Conservation (phyloP, 768 basidiomycete species). For the Kwoniella sp. region DNA sequence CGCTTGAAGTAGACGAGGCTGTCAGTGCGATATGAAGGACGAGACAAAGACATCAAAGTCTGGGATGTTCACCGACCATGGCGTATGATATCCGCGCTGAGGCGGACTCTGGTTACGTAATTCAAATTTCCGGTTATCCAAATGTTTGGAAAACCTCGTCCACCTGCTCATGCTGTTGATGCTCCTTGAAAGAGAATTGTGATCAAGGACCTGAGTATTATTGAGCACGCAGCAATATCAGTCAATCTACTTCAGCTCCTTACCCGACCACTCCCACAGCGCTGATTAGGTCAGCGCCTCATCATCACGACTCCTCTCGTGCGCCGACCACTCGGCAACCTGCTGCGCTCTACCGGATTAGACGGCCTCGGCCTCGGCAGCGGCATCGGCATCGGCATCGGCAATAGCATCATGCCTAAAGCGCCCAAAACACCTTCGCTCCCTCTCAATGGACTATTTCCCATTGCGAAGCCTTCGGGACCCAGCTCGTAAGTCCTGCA, state of each 20-base stretch:
- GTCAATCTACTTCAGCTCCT: too few relatives aligned
- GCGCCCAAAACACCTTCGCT: constrained; percentile 38
- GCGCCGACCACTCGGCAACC: constrained; percentile 19
- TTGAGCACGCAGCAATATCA: too few relatives aligned
- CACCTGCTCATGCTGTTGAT: not conserved
- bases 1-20: too few relatives aligned
- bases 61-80: not conserved
- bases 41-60: too few relatives aligned
- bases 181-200: not conserved
- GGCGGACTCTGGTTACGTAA: not conserved
- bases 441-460: constrained; percentile 67
- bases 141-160: not conserved
- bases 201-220: not conserved
- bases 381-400: too few relatives aligned
- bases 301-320: constrained; percentile 14
- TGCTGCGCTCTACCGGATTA: constrained; percentile 17
- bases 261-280: too few relatives aligned
- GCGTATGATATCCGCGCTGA: too few relatives aligned
- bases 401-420: constrained; percentile 56
- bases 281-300: constrained; percentile 14
- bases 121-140: not conserved
- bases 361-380: not conserved
- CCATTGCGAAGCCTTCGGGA: constrained; percentile 86
- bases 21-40: too few relatives aligned
- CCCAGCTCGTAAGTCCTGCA: constrained; percentile 69